phyloP scores from a whole-genome alignment of 2,329 filamentous ascomycete genomes.

The Fusarium humuli region DNA sequence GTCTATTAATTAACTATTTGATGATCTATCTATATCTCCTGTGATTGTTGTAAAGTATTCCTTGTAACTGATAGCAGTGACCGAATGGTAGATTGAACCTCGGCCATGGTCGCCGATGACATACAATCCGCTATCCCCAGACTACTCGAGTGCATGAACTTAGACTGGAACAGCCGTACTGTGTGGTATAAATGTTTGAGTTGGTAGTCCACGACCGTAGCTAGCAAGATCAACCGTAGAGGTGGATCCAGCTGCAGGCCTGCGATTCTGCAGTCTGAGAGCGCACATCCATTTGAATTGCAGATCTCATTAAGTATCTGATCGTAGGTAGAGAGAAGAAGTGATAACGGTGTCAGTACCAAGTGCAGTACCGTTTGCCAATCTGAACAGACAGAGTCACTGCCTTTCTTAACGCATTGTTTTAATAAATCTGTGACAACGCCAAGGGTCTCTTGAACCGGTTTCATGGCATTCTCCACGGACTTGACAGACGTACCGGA shows the following conservation, averaged over 20 bases:
- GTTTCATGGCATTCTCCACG: neutral
- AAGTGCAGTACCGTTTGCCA: constrained; percentile 2
- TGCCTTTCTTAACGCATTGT: neutral
- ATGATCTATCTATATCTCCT: neutral
- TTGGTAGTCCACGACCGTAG: neutral
- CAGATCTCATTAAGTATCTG: neutral
- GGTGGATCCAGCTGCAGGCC: neutral
- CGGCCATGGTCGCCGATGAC: neutral
- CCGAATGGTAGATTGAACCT: constrained; percentile 1
- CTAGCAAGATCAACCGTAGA: neutral
- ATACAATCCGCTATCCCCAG: constrained; percentile 4
- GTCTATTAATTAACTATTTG: neutral
- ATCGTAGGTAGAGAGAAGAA: neutral
- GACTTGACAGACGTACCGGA: neutral
- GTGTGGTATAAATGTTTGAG: neutral
- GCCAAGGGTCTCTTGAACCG: neutral
- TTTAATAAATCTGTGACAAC: neutral
- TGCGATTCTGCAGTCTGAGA: neutral
- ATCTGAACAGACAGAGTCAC: neutral
- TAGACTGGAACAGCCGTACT: neutral
- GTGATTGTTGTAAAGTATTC: neutral
- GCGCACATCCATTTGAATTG: neutral
- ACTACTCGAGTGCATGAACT: neutral
- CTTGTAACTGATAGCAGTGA: neutral
- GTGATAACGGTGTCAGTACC: neutral